These are phyloP conservation scores for Blastosporella zonata DNA, from an alignment of 1,284 basidiomycete species.

Conservation along the genomic window DNA sequence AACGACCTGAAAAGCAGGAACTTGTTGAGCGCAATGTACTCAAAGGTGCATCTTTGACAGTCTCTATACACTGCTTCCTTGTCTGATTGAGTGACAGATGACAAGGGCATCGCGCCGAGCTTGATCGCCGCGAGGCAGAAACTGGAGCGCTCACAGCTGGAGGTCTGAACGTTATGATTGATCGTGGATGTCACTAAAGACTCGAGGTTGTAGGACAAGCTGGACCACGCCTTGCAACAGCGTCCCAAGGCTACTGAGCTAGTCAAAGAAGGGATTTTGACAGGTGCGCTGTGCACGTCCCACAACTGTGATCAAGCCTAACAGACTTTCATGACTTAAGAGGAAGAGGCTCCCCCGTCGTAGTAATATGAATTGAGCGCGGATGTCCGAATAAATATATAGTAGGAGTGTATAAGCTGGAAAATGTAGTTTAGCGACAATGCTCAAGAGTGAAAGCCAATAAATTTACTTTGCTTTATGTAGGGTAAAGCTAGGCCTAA, in stretches of 20 bases:
- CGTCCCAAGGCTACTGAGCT: conserved; percentile 69
- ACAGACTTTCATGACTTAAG: conserved; percentile 9
- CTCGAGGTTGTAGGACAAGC: conserved; percentile 54
- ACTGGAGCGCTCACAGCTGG: conserved; percentile 65
- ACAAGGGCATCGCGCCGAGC: conserved; percentile 65
- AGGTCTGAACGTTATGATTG: conserved; percentile 37
- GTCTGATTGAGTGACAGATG: conserved; percentile 39
- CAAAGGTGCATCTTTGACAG: conserved; percentile 47
- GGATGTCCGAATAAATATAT: conserved; percentile 6
- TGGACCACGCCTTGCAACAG: conserved; percentile 62
- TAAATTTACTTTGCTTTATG: conserved; percentile 8
- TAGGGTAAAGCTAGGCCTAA: conserved; percentile 12
- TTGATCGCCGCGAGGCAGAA: conserved; percentile 65
- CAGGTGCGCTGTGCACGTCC: conserved; percentile 41
- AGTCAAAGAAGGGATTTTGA: conserved; percentile 70
- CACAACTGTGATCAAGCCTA: neutral
- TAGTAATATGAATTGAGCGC: neutral
- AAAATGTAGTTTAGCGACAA: neutral
- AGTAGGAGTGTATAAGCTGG: conserved; percentile 3
- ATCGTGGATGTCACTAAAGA: neutral
- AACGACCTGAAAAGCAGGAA: conserved; percentile 55
- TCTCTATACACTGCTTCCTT: neutral
- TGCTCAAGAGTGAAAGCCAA: neutral
- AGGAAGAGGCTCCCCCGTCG: conserved; percentile 19
- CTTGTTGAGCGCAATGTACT: conserved; percentile 74